Conservation (phyloP, 1,284 basidiomycete species). For the Marasmius tenuissimus region DNA sequence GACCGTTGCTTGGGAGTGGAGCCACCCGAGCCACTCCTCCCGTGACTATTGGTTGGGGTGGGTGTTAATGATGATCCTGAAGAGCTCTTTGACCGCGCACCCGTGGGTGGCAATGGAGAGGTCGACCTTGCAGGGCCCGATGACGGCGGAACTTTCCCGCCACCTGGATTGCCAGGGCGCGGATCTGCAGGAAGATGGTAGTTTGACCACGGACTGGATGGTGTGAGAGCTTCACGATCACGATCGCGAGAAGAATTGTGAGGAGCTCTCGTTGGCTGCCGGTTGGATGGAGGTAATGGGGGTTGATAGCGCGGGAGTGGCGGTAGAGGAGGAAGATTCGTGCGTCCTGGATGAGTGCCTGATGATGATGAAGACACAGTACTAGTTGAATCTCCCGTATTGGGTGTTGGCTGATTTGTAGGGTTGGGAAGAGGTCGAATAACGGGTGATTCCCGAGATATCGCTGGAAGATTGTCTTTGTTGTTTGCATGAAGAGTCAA, state of each 20-base stretch:
- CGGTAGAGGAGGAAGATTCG: constrained; percentile 62
- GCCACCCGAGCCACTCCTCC: constrained; percentile 50
- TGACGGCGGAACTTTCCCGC: constrained; percentile 35
- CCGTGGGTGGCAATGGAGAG: constrained; percentile 54
- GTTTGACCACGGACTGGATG: constrained; percentile 46
- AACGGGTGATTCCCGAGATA: constrained; percentile 59
- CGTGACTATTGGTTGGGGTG: constrained; percentile 37
- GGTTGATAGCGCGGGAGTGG: constrained; percentile 51
- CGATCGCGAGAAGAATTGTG: constrained; percentile 22
- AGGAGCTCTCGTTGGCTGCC: constrained; percentile 1
- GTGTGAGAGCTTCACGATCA: constrained; percentile 45
- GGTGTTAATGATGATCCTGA: constrained; percentile 15
- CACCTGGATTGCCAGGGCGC: constrained; percentile 47
- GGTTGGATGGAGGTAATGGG: constrained; percentile 17
- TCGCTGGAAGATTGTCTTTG: constrained; percentile 56
- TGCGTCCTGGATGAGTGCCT: constrained; percentile 37
- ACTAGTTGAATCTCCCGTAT: constrained; percentile 9
- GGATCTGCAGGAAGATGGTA: constrained; percentile 64
- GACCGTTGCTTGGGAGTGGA: constrained; percentile 26
- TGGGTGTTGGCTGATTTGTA: constrained; percentile 8
- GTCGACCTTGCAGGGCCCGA: constrained; percentile 43
- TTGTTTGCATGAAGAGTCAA: constrained; percentile 55
- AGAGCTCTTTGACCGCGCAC: constrained; percentile 26
- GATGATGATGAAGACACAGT: constrained; percentile 18
- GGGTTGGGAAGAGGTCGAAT: constrained; percentile 42